Conservation (phyloP, 306 rosid species). For the Inga laurina region DNA sequence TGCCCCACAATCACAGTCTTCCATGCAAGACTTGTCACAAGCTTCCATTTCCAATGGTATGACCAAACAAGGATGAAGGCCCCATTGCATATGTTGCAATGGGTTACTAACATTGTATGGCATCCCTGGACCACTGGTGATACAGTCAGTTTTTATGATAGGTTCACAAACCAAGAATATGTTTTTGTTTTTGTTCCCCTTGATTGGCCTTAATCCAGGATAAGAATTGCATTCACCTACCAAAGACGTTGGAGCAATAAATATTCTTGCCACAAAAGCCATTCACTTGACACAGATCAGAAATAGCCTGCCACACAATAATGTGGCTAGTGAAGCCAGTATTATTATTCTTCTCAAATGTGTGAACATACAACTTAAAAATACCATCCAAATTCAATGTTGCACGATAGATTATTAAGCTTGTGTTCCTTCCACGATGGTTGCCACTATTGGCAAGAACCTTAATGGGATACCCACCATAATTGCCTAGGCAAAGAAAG, state of each 20-base stretch:
- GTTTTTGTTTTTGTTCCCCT: background rate
- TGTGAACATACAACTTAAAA: conserved; percentile 43
- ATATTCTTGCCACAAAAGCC: conserved; percentile 46
- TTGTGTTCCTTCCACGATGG: background rate
- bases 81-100: background rate
- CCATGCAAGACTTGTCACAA: conserved; percentile 29
- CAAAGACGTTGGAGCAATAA: conserved; percentile 17
- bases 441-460: background rate
- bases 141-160: conserved; percentile 18
- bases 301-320: conserved; percentile 9
- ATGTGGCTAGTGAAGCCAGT: background rate
- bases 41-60: background rate
- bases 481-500: background rate
- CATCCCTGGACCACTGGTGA: background rate
- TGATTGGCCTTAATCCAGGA: conserved; percentile 35
- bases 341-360: background rate
- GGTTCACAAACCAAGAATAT: conserved; percentile 24
- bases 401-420: conserved; percentile 33
- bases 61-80: conserved; percentile 11
- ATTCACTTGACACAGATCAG: conserved; percentile 22
- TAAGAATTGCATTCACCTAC: conserved; percentile 29
- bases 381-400: conserved; percentile 38
- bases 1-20: conserved; percentile 43
- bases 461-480: accelerated
- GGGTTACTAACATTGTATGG: background rate